Evolutionary conservation across 306 rosid species (phyloP), one percentile per base, ranked within the genome.

Genomic region (Quercus robur): DNA sequence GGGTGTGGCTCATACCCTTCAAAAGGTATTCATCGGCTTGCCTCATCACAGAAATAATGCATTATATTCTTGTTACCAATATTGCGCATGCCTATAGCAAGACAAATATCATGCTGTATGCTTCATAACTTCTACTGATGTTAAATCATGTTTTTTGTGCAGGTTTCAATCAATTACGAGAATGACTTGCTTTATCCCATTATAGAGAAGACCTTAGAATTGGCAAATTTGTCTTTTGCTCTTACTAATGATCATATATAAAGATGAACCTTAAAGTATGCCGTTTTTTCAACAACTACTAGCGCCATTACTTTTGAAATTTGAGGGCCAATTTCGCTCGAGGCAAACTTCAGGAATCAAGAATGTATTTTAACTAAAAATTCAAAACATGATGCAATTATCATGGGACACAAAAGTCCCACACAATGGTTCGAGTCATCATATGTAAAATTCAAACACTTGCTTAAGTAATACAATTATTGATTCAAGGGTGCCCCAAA

Each of bases 151-250:
- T 18, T 86, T 80, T 80, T 78, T 73, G 72, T 89, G 83, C 94
- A 94, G 97, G 97, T 91, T 85, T 89, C 97, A 49, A 91, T 91
- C 88, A 94, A 91, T 73, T 94, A 91, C 79, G 99, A 94, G 88
- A 94, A 94, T 69, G 99, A 94, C 84, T 85, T 93, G 85, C 91
- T 94, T 81, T 93, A 93, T 86, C 97, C 99, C 82, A 94, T 93
- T 75, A 90, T 93, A 86, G 88, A 93, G 91, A 85, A 71, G 85
- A 90, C 91, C 71, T 83, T 97, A 69, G 82, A 85, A 77, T 80
- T 94, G 84, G 97, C 99, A 68, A 81, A 90, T 73, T 85, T 94
- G 78, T 84, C 91, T n/a, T 93, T 90, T 85, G 83, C 75, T 54
- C 78, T 76, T 58, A 87, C 94, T 57, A 88, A 93, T 87, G 92